Percentiles rank a stretch among this genome's conserved stretches.
phyloP scores from a whole-genome alignment of 371 early-diverging fungal species.

The Capillidium rhysosporum region DNA sequence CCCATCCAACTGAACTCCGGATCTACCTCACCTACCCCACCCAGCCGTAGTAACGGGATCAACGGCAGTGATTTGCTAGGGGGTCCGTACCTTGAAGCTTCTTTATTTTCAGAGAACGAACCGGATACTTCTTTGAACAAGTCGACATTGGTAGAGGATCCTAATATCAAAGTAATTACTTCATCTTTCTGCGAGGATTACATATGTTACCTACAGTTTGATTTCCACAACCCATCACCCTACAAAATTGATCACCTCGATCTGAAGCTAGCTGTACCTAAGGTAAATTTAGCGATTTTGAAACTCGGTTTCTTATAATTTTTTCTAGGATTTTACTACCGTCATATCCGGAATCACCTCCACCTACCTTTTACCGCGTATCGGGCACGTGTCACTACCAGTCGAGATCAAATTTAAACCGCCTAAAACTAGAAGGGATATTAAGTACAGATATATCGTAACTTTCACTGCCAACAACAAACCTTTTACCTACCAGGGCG shows the following conservation, averaged over 20 bases:
- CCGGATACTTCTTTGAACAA: background rate
- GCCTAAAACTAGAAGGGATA: background rate
- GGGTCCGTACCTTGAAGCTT: background rate
- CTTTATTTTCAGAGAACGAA: background rate
- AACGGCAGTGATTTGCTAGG: background rate
- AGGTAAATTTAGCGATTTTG: background rate
- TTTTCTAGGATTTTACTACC: background rate
- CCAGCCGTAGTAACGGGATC: background rate
- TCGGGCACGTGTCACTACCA: constrained; percentile 6
- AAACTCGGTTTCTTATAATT: background rate
- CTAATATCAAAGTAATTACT: background rate
- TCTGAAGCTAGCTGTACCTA: constrained; percentile 7
- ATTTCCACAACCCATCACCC: background rate
- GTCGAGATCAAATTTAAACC: background rate
- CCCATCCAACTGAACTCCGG: constrained; percentile 1
- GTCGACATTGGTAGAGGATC: background rate
- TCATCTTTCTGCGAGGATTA: background rate
- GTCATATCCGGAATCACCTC: background rate
- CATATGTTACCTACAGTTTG: constrained; percentile 1
- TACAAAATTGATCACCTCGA: constrained; percentile 5
- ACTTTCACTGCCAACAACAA: background rate
- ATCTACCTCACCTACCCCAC: background rate
- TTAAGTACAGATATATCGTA: constrained; percentile 3
- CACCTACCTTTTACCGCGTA: background rate
- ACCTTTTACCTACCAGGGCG: constrained; percentile 1